Evolutionary conservation across 1,284 basidiomycete species (phyloP), one percentile per base, ranked within the genome.

Genomic region (Malassezia equina): DNA sequence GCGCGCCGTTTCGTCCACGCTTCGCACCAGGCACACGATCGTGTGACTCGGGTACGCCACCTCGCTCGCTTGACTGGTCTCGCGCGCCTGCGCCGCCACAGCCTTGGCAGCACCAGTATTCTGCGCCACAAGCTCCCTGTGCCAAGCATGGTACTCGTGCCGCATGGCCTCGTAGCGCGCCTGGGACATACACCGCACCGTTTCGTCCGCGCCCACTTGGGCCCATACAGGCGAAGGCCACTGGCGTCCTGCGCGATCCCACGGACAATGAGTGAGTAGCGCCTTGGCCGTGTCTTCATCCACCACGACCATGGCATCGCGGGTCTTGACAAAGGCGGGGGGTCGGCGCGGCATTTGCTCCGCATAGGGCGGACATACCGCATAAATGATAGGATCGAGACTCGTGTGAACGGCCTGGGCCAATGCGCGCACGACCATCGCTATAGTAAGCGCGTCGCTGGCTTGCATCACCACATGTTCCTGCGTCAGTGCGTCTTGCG

Each of bases 91-190:
- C 12, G 33, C 34, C 3, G 12, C 39, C 13, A 8, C 27, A 11
- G 25, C 41, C 13, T 41, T 42, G 8, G 47, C 44, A 5, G 49
- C 49, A 1, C 13, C 19, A 0, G 32, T 41, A 31, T 57, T 57
- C 7, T 21, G 49, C 15, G 17, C 19, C 2, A 57, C 43, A 4
- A 57, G 33, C 28, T 40, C 28, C n/a, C 21, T 36, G 19, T 40
- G 48, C 55, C 55, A 57, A n/a, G 28, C 34, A 9, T 9, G 8
- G 24, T 57, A 57, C 34, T 57, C 44, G 27, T 12, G 17, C 24
- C 34, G 41, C 12, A 33, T 23, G 24, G 19, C 28, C 2, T 34
- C 15, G 15, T 25, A 52, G n/a, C 12, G 23, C 11, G 21, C 43
- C 13, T 15, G 11, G 7, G 43, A 29, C 19, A 57, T 34, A 34